A percentile compares a stretch with the other conserved stretches of the same genome.
Conservation (phyloP, 495 filamentous ascomycete species). For the Niebla homalea region DNA sequence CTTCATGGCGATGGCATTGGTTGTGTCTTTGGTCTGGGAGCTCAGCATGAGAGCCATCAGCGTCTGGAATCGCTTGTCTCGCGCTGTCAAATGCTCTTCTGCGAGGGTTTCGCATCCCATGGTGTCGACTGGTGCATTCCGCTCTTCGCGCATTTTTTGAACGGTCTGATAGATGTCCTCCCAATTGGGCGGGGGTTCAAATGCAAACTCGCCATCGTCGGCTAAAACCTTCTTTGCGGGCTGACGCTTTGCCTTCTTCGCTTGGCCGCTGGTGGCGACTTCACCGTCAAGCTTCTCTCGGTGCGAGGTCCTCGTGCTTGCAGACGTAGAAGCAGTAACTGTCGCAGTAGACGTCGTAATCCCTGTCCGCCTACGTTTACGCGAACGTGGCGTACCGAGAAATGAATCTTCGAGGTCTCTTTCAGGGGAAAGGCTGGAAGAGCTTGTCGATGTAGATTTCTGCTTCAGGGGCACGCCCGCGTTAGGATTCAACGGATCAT, state of each 20-base stretch:
- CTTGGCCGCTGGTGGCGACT: conserved; percentile 19
- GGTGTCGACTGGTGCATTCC: conserved; percentile 85
- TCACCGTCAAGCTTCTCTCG: conserved; percentile 11
- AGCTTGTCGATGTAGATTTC: conserved; percentile 28
- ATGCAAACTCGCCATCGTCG: conserved; percentile 37
- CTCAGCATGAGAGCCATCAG: conserved; percentile 92
- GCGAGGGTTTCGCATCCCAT: conserved; percentile 90
- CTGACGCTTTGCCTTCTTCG: conserved; percentile 36
- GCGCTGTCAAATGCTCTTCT: conserved; percentile 31
- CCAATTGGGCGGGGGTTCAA: conserved; percentile 70
- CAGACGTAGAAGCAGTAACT: conserved; percentile 9
- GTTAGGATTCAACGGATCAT: conserved; percentile 8
- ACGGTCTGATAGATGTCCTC: conserved; percentile 66
- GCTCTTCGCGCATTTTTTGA: conserved; percentile 63
- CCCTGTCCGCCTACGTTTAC: conserved; percentile 38
- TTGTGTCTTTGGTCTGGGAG: conserved; percentile 90
- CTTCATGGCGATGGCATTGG: conserved; percentile 74
- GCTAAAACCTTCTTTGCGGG: conserved; percentile 52
- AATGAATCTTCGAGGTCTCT: conserved; percentile 55
- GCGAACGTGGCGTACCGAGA: conserved; percentile 22
- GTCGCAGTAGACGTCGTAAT: conserved; percentile 12
- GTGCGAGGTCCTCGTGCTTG: conserved; percentile 11
- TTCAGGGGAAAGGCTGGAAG: conserved; percentile 21
- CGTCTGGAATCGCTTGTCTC: conserved; percentile 78
- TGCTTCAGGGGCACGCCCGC: conserved; percentile 16